These are phyloP conservation scores for Fusarium sp. DNA, from an alignment of 2,329 filamentous ascomycete species.

Conservation along the genomic window DNA sequence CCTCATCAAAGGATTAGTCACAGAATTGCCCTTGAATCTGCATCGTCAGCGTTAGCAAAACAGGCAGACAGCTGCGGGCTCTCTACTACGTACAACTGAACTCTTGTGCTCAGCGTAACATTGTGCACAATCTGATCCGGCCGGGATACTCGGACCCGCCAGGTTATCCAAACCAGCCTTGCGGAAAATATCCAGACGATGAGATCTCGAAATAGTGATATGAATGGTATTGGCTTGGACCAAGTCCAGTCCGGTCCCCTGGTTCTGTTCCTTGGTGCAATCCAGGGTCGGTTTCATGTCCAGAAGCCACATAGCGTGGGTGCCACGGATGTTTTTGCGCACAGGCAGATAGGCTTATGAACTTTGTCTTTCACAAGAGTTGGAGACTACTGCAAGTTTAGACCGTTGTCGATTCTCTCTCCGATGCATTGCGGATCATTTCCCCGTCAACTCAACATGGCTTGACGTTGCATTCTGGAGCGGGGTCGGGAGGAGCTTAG, in stretches of 20 bases:
- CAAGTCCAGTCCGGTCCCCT: conserved; percentile 3
- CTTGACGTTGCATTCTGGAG: conserved; percentile 32
- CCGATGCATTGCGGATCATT: conserved; percentile 36
- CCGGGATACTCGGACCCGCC: conserved; percentile 19
- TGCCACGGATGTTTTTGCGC: conserved; percentile 15
- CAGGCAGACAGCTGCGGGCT: background rate
- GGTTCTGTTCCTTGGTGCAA: conserved; percentile 1
- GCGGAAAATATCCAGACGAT: conserved; percentile 4
- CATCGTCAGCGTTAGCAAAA: background rate
- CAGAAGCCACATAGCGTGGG: conserved; percentile 23
- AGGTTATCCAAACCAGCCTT: conserved; percentile 11
- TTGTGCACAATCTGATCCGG: background rate
- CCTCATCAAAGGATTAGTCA: background rate
- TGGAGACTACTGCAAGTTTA: background rate
- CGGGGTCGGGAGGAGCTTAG: conserved; percentile 28
- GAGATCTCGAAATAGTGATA: background rate
- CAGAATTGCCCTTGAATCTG: background rate
- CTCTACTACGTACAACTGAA: background rate
- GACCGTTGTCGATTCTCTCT: conserved; percentile 16
- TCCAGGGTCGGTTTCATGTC: conserved; percentile 17
- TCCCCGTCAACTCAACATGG: conserved; percentile 23
- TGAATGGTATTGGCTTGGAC: conserved; percentile 8
- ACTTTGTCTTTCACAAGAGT: background rate
- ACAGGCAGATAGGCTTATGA: background rate
- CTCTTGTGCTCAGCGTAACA: background rate